Evolutionary conservation across 768 basidiomycete genomes (phyloP), one percentile per base, ranked within the genome.

Genomic region (Clavaria fumosa): DNA sequence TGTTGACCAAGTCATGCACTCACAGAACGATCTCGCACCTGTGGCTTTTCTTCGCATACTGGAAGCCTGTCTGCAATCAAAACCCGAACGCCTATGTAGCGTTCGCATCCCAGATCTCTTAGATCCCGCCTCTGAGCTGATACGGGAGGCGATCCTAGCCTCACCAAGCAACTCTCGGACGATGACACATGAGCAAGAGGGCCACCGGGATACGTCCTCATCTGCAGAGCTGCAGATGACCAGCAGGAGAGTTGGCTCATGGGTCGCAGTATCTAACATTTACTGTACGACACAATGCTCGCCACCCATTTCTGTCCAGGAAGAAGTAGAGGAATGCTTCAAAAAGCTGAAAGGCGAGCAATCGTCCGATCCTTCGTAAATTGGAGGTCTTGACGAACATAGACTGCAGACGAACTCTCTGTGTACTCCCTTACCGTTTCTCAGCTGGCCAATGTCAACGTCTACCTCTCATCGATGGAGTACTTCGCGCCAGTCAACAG

Each of bases 31-130:
- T 50, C 80, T 91, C 50, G 85, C 84, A 0, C 81, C 85, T 1
- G 91, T 97, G 23, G 93, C 95, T 10, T 96, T 81, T 57, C 60
- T 97, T 12, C 73, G 83, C 39, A 69, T 97, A 41, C 79, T 79
- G 50, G 53, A 60, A 5, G 88, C 84, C 0, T 51, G 56, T 3
- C 59, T 96, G 21, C 66, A 68, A 42, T 48, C 60, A 4, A 96
- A 91, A 52, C 4, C 40, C 4, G 12, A 21, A 5, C 22, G 30
- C 5, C 15, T 19, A 3, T 37, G 46, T 11, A 38, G 53, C 14
- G 35, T 67, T 5, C 38, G 45, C 3, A 44, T 69, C 4, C 84
- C 79, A 5, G 57, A 66, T 4, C 40, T 78, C 4, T 55, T 88
- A 27, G 74, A 73, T 4, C 61, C 65, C 2, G 43, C 50, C 3